Evolutionary conservation across 805 yeast species (phyloP), one percentile per base, ranked within the genome.

Genomic region (Metschnikowia orientalis): DNA sequence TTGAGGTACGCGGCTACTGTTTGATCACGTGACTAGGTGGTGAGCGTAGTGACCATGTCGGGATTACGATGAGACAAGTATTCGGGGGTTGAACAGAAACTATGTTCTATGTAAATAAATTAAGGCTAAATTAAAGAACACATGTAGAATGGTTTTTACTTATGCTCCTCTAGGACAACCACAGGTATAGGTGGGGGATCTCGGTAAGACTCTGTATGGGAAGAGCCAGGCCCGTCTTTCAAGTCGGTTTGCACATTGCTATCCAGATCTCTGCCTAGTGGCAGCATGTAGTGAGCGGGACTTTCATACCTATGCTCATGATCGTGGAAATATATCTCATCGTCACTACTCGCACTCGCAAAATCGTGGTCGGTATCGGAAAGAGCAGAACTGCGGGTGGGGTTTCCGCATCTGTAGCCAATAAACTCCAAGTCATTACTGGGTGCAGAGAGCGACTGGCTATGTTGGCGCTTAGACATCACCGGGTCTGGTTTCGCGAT

Each of bases 341-440:
- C 48, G 12, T 46, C 50, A 18, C 47, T 44, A 24, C 43, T 42
- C 21, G 47, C 47, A 22, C 45, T 37, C 13, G 27, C 39, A 30
- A 34, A 41, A 33, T 33, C 44, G 23, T 38, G 42, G 10, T 42
- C 50, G 2, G 44, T 35, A 30, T 46, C 50, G 4, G 46, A 42
- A n/a, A 43, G 25, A 5, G 44, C 30, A 19, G 38, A 16, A 23
- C 44, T 35, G 3, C 34, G 37, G 15, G 38, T 11, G 6, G 35
- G 37, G 18, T 36, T 38, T 5, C 29, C 15, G 40, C 30, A 59
- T 44, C 41, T 57, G 61, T 54, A 45, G 51, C 69, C 67, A 8
- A 59, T 54, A 35, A 62, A 44, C 43, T 69, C 71, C 15, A 56
- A 56, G 35, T 61, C 62, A 21, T 56, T 52, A 28, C 45, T 38